Base-by-base conservation (phyloP, 371 early-diverging fungal genomes). In the Lichtheimia hyalospora region DNA sequence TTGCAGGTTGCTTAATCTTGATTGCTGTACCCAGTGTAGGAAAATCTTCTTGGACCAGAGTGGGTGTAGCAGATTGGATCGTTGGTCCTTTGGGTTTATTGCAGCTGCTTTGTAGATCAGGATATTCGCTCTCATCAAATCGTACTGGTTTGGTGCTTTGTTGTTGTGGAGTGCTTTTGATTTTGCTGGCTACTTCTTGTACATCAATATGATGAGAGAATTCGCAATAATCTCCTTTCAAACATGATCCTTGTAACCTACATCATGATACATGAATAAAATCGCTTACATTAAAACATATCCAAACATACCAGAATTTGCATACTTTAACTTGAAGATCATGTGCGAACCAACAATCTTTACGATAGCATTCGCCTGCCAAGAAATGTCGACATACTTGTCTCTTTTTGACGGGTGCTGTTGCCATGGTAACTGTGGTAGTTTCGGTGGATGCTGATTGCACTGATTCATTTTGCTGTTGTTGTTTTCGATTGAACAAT, bases 341-440 rank as follows among this genome's bases (percentile, higher is more conserved):
- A 74, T 92, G 92, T 12, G 84, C 84, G 73, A 84, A 92, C 90
- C 92, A 90, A 56, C 92, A 92, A 67, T 92, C 92, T 52, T 83
- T 80, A 10, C 92, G 73, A 67, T 84, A 86, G 58, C 92, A 92
- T 57, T 85, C 82, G 5, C 90, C 92, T 16, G 86, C 83, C 52
- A 92, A 73, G 61, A 89, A 89, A 68, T 90, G 90, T 16, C 92
- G 79, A 58, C 92, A 92, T 2, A 90, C 86, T 52, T 81, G 84
- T 40, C 81, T 62, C 57, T 62, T 82, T 63, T 44, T 76, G 54
- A 52, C 59, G 15, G 49, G 42, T n/a, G 14, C 49, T 15, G 16
- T 16, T 20, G 58, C 4, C 46, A 54, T 20, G 53, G 25, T 16
- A 50, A 66, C 16, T 51, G 60, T 3, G 49, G 55, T 54, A 57